Conservation (phyloP, 176 grass and related monocot genomes). For the Lolium multiflorum region DNA sequence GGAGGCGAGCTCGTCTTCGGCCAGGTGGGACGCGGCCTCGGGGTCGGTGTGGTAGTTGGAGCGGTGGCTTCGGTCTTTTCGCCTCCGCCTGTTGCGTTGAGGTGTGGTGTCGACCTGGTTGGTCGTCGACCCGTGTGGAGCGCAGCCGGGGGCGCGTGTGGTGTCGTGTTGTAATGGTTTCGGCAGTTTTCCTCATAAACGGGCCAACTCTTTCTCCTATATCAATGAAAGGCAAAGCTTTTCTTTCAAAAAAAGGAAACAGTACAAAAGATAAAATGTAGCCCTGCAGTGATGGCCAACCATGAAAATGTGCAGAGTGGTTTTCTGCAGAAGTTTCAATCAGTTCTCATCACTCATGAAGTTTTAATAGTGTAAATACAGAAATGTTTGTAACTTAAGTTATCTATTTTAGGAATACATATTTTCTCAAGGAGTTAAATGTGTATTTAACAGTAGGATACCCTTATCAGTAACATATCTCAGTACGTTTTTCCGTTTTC, state of each 20-base stretch:
- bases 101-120: too few relatives aligned
- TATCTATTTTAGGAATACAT: background rate
- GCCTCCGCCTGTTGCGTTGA: too few relatives aligned
- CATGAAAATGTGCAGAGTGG: background rate
- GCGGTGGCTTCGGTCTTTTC: too few relatives aligned
- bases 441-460: background rate
- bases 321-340: background rate
- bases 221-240: too few relatives aligned
- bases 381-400: background rate
- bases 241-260: background rate
- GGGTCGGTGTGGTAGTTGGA: too few relatives aligned
- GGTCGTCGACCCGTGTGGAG: too few relatives aligned
- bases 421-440: background rate
- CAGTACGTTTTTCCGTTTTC: background rate
- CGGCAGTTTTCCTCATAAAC: too few relatives aligned
- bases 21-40: too few relatives aligned
- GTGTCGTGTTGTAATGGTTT: too few relatives aligned
- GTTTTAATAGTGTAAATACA: slow-evolving; percentile 6
- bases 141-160: too few relatives aligned
- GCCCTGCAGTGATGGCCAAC: background rate
- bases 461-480: background rate
- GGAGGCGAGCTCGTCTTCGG: too few relatives aligned
- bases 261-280: background rate
- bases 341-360: slow-evolving; percentile 17
- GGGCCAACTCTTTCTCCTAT: too few relatives aligned